Evolutionary conservation across 495 filamentous ascomycete genomes (phyloP), one percentile per base, ranked within the genome.

Genomic region (Lineolata rhizophorae): DNA sequence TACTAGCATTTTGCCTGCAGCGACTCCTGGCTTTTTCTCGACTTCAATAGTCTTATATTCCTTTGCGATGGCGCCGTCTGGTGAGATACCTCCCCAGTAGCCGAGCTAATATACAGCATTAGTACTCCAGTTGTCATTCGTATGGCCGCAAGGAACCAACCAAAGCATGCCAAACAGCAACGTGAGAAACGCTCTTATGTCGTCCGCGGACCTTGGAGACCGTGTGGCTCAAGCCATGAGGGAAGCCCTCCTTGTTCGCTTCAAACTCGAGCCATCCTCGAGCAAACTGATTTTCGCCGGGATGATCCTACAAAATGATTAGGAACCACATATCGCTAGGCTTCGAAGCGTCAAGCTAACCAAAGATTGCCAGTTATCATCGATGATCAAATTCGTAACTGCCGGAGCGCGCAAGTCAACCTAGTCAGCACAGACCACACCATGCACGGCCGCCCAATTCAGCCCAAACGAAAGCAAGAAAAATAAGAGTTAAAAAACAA

Each of bases 81-180:
- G 69, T 1, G 76, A 64, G 8, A 95, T 69, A 2, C 80, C 87
- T 35, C 79, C 87, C 87, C 87, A 97, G 49, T 95, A 95, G 5
- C 87, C 84, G 11, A 91, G 49, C 46, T 47, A 31, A 31, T 6
- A 18, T 15, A 36, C 19, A 22, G 27, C 22, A 19, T 18, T 13
- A 2, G 10, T 10, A 16, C 15, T 6, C 30, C 11, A 27, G 2
- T 4, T 13, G 18, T 14, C 6, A 9, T 31, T 10, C 16, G 20
- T 27, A n/a, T 4, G 6, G 22, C n/a, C 6, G 22, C 6, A n/a
- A n/a, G 6, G 22, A 25, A 35, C 49, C 31, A 29, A 61, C 45
- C n/a, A 94, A 57, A 2, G 87, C 77, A 56, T 97, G 87, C 87
- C 87, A 97, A 8, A 97, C 84, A 11, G 76, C 80, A 20, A 97